phyloP scores from a whole-genome alignment of 2,329 filamentous ascomycete species.

The Aspergillus niger region DNA sequence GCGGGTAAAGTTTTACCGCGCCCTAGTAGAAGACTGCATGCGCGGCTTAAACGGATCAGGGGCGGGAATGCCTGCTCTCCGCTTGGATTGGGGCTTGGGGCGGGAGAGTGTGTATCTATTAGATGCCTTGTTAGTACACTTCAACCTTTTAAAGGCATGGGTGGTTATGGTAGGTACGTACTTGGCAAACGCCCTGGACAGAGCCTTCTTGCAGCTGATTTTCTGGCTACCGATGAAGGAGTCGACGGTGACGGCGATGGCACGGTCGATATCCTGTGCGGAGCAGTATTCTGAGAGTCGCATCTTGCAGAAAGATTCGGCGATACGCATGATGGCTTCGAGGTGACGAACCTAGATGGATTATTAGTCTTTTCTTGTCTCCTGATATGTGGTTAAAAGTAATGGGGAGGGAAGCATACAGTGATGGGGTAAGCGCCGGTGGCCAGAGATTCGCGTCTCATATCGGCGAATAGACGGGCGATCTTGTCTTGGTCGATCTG shows the following conservation, averaged over 20 bases:
- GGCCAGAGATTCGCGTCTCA: conserved; percentile 87
- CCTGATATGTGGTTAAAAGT: background rate
- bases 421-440: conserved; percentile 98
- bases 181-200: conserved; percentile 93
- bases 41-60: conserved; percentile 28
- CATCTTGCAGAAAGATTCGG: conserved; percentile 96
- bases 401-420: conserved; percentile 57
- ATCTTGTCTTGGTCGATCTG: conserved; percentile 98
- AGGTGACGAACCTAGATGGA: conserved; percentile 80
- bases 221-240: conserved; percentile 97
- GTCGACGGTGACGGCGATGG: conserved; percentile 94
- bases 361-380: background rate
- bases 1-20: conserved; percentile 1
- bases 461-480: conserved; percentile 89
- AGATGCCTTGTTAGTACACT: conserved; percentile 7
- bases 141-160: too few species aligned
- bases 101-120: conserved; percentile 42
- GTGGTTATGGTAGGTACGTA: conserved; percentile 62
- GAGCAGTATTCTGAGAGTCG: conserved; percentile 94
- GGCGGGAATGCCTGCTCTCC: conserved; percentile 39
- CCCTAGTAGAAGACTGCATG: conserved; percentile 14
- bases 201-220: conserved; percentile 94
- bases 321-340: conserved; percentile 95
- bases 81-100: conserved; percentile 44
- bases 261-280: conserved; percentile 87